Evolutionary conservation across 2,329 filamentous ascomycete genomes (phyloP), one percentile per base, ranked within the genome.

Genomic region (Pseudogymnoascus sp.): DNA sequence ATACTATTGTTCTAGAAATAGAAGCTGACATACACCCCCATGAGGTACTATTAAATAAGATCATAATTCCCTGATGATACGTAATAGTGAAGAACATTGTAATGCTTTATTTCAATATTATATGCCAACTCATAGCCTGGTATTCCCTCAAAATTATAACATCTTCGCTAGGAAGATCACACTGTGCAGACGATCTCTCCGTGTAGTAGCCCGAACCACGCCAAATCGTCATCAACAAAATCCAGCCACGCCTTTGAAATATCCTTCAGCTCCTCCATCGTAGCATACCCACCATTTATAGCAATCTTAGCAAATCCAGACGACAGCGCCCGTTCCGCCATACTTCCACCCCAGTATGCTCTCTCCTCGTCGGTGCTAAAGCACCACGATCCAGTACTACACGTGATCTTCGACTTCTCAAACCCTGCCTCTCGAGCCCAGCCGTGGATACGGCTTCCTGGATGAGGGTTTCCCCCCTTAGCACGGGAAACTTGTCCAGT

Each of bases 181-280:
- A 62, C 42, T 21, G 3, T 62, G 63, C 75, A 76, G 11, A 77
- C 40, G 59, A 77, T 73, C 68, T 77, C 70, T 16, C 75, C 74
- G 70, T 77, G 74, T 34, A 75, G 47, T 40, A 75, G 29, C 3
- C 69, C 72, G 69, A 75, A 75, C 75, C 75, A 77, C 2, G 67
- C 75, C 60, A 74, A 67, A 39, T 75, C 71, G 60, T 74, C 65
- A 42, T 70, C 67, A 7, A 70, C 71, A 70, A 71, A 78, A 23
- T 68, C 64, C 61, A 67, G 68, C 75, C 76, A 78, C 2, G 70
- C 75, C 18, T 62, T 60, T 4, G 69, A 71, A 60, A 75, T 75
- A 5, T 37, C 31, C 51, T 73, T 71, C 62, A 77, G 64, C 34
- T 75, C 71, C 40, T 73, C 69, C 14, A 64, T 47, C 2, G 64